These are phyloP conservation scores for Colletotrichum tropicale DNA, from an alignment of 2,329 filamentous ascomycete genomes.

Conservation along the genomic window DNA sequence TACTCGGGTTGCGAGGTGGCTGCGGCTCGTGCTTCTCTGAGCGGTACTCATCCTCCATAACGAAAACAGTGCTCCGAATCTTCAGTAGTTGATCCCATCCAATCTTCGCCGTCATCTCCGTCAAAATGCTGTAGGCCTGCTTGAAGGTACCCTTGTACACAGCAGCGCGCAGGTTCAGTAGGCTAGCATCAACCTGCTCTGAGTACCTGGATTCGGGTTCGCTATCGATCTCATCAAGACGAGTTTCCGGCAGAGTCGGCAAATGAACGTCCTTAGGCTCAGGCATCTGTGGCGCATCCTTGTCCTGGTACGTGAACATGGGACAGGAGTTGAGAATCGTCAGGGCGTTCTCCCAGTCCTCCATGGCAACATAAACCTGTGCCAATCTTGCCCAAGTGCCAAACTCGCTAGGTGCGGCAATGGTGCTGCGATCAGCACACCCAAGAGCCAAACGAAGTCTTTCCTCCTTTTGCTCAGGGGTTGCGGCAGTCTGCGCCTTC, in stretches of 20 bases:
- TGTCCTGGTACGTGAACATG: slow-evolving; percentile 99
- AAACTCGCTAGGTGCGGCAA: slow-evolving; percentile 95
- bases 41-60: slow-evolving; percentile 99
- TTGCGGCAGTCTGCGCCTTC: slow-evolving; percentile 69
- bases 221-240: slow-evolving; percentile 95
- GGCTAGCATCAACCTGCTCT: slow-evolving; percentile 85
- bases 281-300: slow-evolving; percentile 93
- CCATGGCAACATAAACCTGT: slow-evolving; percentile 90
- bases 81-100: slow-evolving; percentile 97
- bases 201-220: slow-evolving; percentile 80
- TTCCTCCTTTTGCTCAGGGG: slow-evolving; percentile 62
- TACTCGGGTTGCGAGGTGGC: slow-evolving; percentile 76
- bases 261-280: slow-evolving; percentile 88
- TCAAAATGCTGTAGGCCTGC: slow-evolving; percentile 91
- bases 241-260: slow-evolving; percentile 85
- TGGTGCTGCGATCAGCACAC: slow-evolving; percentile 92
- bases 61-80: slow-evolving; percentile 95
- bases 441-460: slow-evolving; percentile 86
- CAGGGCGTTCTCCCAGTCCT: slow-evolving; percentile 95
- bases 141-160: slow-evolving; percentile 95
- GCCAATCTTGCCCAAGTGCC: slow-evolving; percentile 94
- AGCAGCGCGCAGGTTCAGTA: slow-evolving; percentile 85
- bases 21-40: slow-evolving; percentile 76
- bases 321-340: slow-evolving; percentile 97
- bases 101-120: slow-evolving; percentile 94